Conservation (phyloP, 768 basidiomycete genomes). For the Crucibulum laeve region DNA sequence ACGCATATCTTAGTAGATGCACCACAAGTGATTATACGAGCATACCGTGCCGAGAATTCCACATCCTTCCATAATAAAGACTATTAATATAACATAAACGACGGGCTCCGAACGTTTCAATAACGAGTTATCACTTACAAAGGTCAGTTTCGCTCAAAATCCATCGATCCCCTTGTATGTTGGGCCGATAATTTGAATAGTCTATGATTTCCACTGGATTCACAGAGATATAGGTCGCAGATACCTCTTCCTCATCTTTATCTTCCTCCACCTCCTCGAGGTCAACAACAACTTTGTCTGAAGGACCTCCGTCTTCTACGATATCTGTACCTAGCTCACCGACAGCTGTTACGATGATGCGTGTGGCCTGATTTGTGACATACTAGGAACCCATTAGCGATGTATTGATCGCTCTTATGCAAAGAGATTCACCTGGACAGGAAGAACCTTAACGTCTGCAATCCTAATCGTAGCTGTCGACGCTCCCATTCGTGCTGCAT, state of each 20-base stretch:
- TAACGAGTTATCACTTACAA: conserved; percentile 13
- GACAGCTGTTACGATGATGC: conserved; percentile 56
- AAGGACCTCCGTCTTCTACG: conserved; percentile 9
- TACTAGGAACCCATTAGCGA: conserved; percentile 24
- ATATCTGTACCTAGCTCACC: conserved; percentile 35
- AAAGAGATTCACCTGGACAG: conserved; percentile 33
- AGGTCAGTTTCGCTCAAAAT: conserved; percentile 40
- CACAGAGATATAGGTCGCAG: not conserved
- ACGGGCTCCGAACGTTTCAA: not conserved
- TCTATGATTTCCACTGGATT: conserved; percentile 11
- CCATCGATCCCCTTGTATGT: conserved; percentile 38
- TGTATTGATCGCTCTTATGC: not conserved
- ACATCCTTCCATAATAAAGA: conserved; percentile 62
- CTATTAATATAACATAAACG: conserved; percentile 14
- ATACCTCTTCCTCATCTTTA: not conserved
- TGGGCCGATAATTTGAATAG: conserved; percentile 28
- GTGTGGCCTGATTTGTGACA: conserved; percentile 45
- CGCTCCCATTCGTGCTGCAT: conserved; percentile 42
- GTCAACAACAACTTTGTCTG: conserved; percentile 10
- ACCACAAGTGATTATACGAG: not conserved
- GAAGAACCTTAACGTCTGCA: conserved; percentile 53
- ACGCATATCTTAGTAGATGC: not conserved
- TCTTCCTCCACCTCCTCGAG: not conserved
- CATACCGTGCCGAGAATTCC: conserved; percentile 49
- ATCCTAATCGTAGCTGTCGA: conserved; percentile 37